Base-by-base conservation (phyloP, 2,329 filamentous ascomycete genomes). In the Aspergillus brunneoviolaceus region DNA sequence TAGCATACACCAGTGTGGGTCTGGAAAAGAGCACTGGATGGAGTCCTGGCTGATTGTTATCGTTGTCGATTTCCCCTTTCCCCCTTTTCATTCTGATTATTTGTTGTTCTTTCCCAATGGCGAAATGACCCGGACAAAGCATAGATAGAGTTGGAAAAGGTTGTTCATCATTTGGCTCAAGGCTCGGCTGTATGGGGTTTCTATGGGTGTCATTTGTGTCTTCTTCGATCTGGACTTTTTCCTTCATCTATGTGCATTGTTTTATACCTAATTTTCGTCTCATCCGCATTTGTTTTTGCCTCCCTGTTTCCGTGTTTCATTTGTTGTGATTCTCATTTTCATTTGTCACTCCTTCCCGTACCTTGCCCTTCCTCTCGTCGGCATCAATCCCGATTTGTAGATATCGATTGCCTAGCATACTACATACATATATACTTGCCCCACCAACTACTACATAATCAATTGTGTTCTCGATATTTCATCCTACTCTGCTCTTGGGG, bases 61-160 rank as follows among this genome's bases (percentile, higher is more conserved):
- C 57, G 59, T 55, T 62, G 61, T 42, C 52, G 33, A 25, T 54
- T 62, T 55, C 58, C 42, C 55, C 19, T 60, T 62, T 31, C 56
- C 25, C 39, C 59, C 21, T 62, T 27, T 59, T 33, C 55, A 47
- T 57, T 57, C 19, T 35, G 31, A 55, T 56, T 61, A 29, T 60
- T 61, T 50, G 16, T 60, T 62, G 62, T 57, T 48, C 64, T 64
- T 53, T 51, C 57, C 48, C 49, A 63, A 60, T 63, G 64, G 60
- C 64, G 62, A 50, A 53, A 63, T 57, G 60, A 65, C 25, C 47
- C 51, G 63, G 63, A 68, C 61, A 66, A 69, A 68, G 64, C 65
- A 69, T 65, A 63, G 61, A 67, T 63, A 70, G 67, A 57, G 61
- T 63, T 58, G 64, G 64, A 68, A 66, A 55, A 48, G 59, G 65